Conservation (phyloP, 2,329 filamentous ascomycete species). For the Mycocentrospora acerina region DNA sequence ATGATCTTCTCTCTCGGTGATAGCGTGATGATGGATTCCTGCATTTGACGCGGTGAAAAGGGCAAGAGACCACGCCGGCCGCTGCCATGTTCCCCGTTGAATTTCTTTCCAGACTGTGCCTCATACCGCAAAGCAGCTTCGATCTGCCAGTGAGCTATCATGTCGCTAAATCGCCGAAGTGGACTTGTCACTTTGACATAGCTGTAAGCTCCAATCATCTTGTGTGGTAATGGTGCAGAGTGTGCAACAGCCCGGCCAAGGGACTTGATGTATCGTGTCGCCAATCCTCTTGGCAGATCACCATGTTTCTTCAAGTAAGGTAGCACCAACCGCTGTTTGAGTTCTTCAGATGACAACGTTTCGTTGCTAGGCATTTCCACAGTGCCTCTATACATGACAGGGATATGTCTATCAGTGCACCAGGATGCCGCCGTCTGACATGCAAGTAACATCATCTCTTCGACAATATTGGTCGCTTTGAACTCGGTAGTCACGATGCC, state of each 20-base stretch:
- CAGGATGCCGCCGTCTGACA: constrained; percentile 53
- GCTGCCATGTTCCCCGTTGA: constrained; percentile 30
- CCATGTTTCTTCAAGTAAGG: constrained; percentile 41
- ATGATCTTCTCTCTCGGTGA: constrained; percentile 50
- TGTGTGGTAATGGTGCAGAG: constrained; percentile 52
- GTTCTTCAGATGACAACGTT: constrained; percentile 13
- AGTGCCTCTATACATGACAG: constrained; percentile 52
- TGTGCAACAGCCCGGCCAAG: constrained; percentile 48
- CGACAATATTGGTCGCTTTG: constrained; percentile 32
- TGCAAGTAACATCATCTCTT: constrained; percentile 57
- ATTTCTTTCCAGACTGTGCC: constrained; percentile 46
- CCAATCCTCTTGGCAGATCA: constrained; percentile 38
- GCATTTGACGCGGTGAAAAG: constrained; percentile 51
- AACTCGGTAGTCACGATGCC: constrained; percentile 14
- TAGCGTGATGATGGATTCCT: constrained; percentile 51
- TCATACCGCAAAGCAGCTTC: constrained; percentile 62
- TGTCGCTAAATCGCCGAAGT: constrained; percentile 61
- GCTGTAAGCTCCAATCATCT: constrained; percentile 52
- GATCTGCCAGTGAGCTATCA: constrained; percentile 65
- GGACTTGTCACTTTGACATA: constrained; percentile 64
- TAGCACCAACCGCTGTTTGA: constrained; percentile 38
- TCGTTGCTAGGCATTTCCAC: constrained; percentile 19
- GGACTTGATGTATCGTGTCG: constrained; percentile 46
- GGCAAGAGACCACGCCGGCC: constrained; percentile 51
- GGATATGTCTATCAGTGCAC: constrained; percentile 55